Percentiles rank a stretch among this genome's conserved stretches.
phyloP scores from a whole-genome alignment of 345 rosid species.

The Noccaea bulbosa region DNA sequence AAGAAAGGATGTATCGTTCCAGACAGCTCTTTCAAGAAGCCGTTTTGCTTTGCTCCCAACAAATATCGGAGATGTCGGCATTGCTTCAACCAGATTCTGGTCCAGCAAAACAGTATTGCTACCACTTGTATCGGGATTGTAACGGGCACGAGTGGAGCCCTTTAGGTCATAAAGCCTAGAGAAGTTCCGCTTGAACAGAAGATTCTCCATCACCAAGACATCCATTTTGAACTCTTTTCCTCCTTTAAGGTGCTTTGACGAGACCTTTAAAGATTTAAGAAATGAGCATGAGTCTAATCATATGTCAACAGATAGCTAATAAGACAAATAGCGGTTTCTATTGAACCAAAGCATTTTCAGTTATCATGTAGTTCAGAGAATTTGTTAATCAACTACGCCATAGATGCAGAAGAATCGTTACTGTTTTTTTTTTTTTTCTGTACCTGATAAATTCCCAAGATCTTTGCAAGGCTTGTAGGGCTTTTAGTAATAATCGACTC shows the following conservation, averaged over 20 bases:
- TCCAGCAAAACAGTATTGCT: constrained; percentile 89
- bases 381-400: neutral
- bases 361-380: constrained; percentile 12
- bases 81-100: constrained; percentile 94
- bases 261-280: constrained; percentile 59
- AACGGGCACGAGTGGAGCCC: constrained; percentile 93
- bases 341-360: neutral
- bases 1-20: constrained; percentile 97
- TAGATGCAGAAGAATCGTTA: neutral
- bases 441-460: constrained; percentile 98
- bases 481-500: constrained; percentile 70
- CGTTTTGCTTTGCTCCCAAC: constrained; percentile 93
- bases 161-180: constrained; percentile 89
- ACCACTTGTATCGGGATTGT: constrained; percentile 89
- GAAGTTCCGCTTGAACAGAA: constrained; percentile 75
- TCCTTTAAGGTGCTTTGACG: constrained; percentile 81
- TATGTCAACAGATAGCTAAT: constrained; percentile 12
- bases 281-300: constrained; percentile 14
- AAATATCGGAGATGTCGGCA: constrained; percentile 96
- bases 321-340: neutral
- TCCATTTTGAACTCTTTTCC: constrained; percentile 94
- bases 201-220: constrained; percentile 98
- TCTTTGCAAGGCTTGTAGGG: constrained; percentile 95
- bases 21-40: constrained; percentile 89
- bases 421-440: constrained; percentile 15